Conservation (phyloP, 805 yeast genomes). For the Hanseniaspora jakobsenii region DNA sequence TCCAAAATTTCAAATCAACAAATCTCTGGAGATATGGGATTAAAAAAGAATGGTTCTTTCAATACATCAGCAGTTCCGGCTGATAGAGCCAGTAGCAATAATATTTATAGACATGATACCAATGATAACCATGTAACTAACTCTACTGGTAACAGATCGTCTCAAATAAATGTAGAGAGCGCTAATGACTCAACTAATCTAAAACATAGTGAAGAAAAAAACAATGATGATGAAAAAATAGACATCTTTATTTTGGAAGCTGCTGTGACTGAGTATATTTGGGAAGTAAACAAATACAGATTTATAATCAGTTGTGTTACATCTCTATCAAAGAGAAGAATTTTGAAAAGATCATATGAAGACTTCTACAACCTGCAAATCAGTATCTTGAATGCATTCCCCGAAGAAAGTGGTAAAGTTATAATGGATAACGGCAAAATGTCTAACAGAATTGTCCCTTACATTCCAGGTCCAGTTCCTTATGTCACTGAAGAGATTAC, state of each 20-base stretch:
- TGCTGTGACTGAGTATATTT: constrained; percentile 64
- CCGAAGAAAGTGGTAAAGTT: constrained; percentile 77
- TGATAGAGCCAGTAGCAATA: too few relatives aligned
- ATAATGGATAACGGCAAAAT: constrained; percentile 41
- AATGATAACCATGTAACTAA: too few relatives aligned
- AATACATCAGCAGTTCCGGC: constrained; percentile 14
- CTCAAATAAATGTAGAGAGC: too few relatives aligned
- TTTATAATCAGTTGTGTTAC: constrained; percentile 59
- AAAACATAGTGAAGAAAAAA: not conserved
- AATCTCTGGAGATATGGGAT: not conserved
- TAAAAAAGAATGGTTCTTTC: constrained; percentile 4
- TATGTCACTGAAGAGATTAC: constrained; percentile 72
- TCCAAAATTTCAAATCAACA: not conserved
- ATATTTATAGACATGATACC: too few relatives aligned
- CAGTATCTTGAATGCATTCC: constrained; percentile 66
- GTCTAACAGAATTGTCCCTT: constrained; percentile 70
- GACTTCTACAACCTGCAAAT: constrained; percentile 94
- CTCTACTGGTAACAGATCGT: too few relatives aligned
- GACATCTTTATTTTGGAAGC: constrained; percentile 33
- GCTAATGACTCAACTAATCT: too few relatives aligned
- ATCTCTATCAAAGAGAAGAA: constrained; percentile 55
- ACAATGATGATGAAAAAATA: constrained; percentile 15
- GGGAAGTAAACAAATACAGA: constrained; percentile 82
- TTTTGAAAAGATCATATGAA: constrained; percentile 79
- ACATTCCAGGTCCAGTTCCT: constrained; percentile 90